Percentiles rank a stretch among this genome's conserved stretches.
These are phyloP conservation scores for Picea abies DNA, from an alignment of 83 land plant species.

Conservation along the genomic window DNA sequence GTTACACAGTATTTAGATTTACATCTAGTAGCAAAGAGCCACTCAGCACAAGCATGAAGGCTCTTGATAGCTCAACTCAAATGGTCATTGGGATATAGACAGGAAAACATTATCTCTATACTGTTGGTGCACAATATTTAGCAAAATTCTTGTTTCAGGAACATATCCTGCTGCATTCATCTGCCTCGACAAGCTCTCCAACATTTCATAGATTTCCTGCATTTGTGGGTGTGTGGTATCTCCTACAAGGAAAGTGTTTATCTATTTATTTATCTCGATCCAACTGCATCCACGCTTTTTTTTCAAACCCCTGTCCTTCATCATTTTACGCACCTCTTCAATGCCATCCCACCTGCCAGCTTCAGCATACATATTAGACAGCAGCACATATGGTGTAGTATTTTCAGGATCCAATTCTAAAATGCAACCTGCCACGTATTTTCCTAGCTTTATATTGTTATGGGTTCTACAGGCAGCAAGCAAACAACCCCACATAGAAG, in stretches of 20 bases:
- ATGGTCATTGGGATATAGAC: too few relatives aligned
- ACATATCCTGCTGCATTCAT: not conserved
- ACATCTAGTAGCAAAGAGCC: too few relatives aligned
- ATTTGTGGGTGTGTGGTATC: not conserved
- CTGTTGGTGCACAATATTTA: too few relatives aligned
- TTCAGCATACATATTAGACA: conserved; percentile 28
- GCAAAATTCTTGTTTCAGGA: not conserved
- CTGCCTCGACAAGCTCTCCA: conserved; percentile 6
- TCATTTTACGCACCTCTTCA: conserved; percentile 24
- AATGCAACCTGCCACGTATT: conserved; percentile 33
- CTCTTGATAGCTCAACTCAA: too few relatives aligned
- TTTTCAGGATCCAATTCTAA: conserved; percentile 43
- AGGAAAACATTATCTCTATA: too few relatives aligned
- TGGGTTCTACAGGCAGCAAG: conserved; percentile 41
- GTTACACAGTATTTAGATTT: too few relatives aligned
- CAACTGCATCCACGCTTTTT: conserved; percentile 41
- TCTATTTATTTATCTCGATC: conserved; percentile 16
- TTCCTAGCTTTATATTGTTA: conserved; percentile 29
- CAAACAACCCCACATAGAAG: conserved; percentile 44
- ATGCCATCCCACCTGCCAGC: conserved; percentile 37
- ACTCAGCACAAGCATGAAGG: too few relatives aligned
- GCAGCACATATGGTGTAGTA: conserved; percentile 28
- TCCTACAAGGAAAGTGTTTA: not conserved
- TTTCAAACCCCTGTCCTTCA: conserved; percentile 20
- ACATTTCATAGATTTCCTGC: not conserved